Evolutionary conservation across 768 basidiomycete genomes (phyloP), one percentile per base, ranked within the genome.

Genomic region (Harrya chromipes): DNA sequence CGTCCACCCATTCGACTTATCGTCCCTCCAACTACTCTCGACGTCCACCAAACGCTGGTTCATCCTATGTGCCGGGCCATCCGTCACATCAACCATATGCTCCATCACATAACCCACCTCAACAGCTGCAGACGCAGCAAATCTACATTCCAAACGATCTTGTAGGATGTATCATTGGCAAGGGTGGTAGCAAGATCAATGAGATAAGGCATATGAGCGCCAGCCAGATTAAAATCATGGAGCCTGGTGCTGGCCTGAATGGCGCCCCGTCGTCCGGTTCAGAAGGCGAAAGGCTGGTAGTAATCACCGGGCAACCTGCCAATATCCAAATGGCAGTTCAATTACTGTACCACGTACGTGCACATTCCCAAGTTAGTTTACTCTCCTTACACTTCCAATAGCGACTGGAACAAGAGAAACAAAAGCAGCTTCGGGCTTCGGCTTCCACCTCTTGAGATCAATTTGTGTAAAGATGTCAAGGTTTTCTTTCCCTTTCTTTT

Each of bases 71-170:
- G 9, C 85, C 83, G n/a, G 81, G 83, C 4, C 83, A 83, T 58
- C 74, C 76, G 33, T 62, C 66, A 9, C 63, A 68, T 41, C 67
- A 75, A 44, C 73, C 77, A 6, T 82, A 79, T 49, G 67, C 70
- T 20, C 70, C 73, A 14, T 57, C 74, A n/a, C 81, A 82, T 37
- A 79, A 81, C 56, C 80, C 83, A 24, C 79, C 82, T 5, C 81
- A 81, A 60, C 86, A 88, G 64, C 69, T 94, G 47, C 93, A 97
- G 69, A 97, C 93, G 4, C 97, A 99, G 64, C 93, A 97, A 67
- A 97, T 99, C 54, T 99, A 88, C 68, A 97, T 99, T 56, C 97
- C 97, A 7, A 97, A 97, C 64, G 92, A 97, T 62, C 79, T 98
- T 23, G 97, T 99, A 20, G 95, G 92, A 11, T 91, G 89, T 55